Evolutionary conservation across 2,329 filamentous ascomycete species (phyloP), one percentile per base, ranked within the genome.

Genomic region (Xylaria polymorpha): DNA sequence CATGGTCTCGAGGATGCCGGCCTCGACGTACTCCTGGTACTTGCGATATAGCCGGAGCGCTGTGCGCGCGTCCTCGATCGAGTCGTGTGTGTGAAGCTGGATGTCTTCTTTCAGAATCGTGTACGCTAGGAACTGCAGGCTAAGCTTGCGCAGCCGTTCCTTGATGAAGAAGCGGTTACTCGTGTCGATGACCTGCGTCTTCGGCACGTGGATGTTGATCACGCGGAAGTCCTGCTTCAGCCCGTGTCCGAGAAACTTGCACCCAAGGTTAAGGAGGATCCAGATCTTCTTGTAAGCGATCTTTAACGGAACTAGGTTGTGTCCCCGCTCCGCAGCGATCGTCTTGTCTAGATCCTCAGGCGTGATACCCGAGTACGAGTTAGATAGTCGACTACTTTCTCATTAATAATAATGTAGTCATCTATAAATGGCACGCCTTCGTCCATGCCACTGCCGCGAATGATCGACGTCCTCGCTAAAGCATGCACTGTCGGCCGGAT

Each of bases 281-380:
- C 97, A 99, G 37, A 99, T 89, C 80, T 98, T 98, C 82, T 99
- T 99, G 85, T 98, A 99, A 1, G 93, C 94, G 67, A 92, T 88
- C 79, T 99, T 99, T 48, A 98, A 86, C 1, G 92, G 88, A 9
- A 98, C 90, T 0, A 98, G 87, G 64, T 94, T 93, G 80, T 97
- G 95, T 10, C 77, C 77, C 32, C 63, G 87, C 88, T 51, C 92
- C 92, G n/a, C 88, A 86, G 65, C 89, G 86, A 32, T 73, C 9
- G 58, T 72, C 4, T 91, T 90, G 74, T 97, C 94, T 9, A 99
- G 85, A 77, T 99, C 96, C 25, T 92, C 91, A 1, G 91, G 88
- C 4, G 91, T 92, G 74, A 99, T 97, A 50, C 96, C 96, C 0
- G 95, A 98, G 83, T 94, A 98, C 53, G 92, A 0, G 97, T 99